A percentile compares a stretch with the other conserved stretches of the same genome.
Conservation (phyloP, 2,329 filamentous ascomycete species). For the Ceratocystis alfenasii region DNA sequence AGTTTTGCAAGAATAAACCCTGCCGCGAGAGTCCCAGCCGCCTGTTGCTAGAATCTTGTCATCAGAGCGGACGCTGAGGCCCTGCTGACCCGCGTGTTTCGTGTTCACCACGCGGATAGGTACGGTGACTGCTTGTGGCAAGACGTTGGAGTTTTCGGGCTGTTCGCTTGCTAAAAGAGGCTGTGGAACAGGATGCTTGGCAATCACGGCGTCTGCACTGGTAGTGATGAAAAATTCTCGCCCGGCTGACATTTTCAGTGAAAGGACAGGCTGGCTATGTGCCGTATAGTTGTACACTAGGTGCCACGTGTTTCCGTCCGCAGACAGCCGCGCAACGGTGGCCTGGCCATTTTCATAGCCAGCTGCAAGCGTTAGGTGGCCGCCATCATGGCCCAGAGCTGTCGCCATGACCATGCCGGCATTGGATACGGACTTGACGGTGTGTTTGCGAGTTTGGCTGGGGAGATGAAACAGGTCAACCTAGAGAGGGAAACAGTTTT, state of each 20-base stretch:
- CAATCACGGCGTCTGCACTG: conserved; percentile 66
- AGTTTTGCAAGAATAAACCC: conserved; percentile 69
- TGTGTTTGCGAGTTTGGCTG: conserved; percentile 54
- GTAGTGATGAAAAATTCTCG: conserved; percentile 61
- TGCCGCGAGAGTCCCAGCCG: conserved; percentile 75
- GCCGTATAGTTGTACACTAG: conserved; percentile 51
- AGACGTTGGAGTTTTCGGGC: background rate
- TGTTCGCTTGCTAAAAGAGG: background rate
- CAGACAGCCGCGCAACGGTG: conserved; percentile 48
- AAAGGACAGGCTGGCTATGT: conserved; percentile 73
- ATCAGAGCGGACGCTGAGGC: conserved; percentile 63
- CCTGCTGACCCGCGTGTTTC: conserved; percentile 83
- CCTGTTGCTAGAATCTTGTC: conserved; percentile 76
- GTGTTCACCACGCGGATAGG: conserved; percentile 58
- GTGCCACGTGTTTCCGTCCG: conserved; percentile 33
- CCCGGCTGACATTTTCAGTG: conserved; percentile 45
- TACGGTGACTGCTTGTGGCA: background rate
- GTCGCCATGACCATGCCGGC: conserved; percentile 86
- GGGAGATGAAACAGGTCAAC: conserved; percentile 81
- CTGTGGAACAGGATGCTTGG: conserved; percentile 55
- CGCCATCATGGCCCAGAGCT: conserved; percentile 42
- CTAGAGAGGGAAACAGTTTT: conserved; percentile 27
- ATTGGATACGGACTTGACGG: conserved; percentile 38
- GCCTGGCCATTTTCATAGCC: conserved; percentile 80
- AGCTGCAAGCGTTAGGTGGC: conserved; percentile 50